Evolutionary conservation across 768 basidiomycete species (phyloP), one percentile per base, ranked within the genome.

Genomic region (Phallus indusiatus): DNA sequence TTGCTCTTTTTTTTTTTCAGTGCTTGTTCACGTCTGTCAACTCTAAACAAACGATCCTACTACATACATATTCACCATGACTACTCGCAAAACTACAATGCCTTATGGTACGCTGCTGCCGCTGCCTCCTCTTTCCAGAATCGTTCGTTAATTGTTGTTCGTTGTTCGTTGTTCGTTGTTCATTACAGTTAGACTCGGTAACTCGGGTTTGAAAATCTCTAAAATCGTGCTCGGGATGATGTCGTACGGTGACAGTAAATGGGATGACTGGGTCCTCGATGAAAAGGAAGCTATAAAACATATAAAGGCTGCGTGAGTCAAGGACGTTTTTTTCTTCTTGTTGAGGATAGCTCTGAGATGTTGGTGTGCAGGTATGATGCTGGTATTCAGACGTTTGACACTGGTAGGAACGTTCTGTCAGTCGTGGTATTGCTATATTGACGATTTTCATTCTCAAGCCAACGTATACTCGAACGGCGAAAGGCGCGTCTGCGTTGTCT

Each of bases 331-430:
- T 53, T n/a, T 9, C 14, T 20, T 53, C 22, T 12, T 46, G n/a
- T 21, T n/a, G n/a, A n/a, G n/a, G n/a, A n/a, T 36, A 24, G 35
- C 20, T 56, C 37, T 28, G 63, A 68, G 16, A 48, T 60, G 37
- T 14, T 20, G 46, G 0, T 8, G 12, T 10, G 16, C 42, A 74
- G 73, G 9, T 86, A 81, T 55, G 82, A 84, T 12, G 77, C 77
- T n/a, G 83, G 84, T 17, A 80, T 85, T 61, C 78, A 83, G 60
- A 76, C 82, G 0, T 85, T 84, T 60, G 81, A 82, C 65, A 84
- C 80, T 1, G 80, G 55, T 47, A 34, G 33, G 50, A 42, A 12
- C 12, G 12, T 42, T 11, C 42, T 51, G 5, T 34, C 22, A 12
- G 2, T 34, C 2, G 20, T 51, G 16, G 4, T 3, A 54, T 54